Base-by-base conservation (phyloP, 176 grass and related monocot genomes). In the Rhynchospora pubera region DNA sequence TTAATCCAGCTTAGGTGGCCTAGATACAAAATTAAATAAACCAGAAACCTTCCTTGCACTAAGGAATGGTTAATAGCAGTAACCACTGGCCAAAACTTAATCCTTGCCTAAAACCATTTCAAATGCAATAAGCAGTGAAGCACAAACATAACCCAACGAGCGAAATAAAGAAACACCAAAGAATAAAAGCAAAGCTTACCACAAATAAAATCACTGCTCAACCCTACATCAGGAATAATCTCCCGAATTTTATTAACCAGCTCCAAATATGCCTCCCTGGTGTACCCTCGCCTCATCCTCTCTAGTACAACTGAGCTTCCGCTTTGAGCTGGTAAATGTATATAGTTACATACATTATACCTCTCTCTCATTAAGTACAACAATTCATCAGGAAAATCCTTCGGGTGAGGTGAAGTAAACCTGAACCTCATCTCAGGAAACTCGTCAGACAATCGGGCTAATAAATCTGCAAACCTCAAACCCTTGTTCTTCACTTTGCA, bases 181-280 rank as follows among this genome's bases (percentile, higher is more conserved):
- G 53, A 81, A 52, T 60, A 65, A 68, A 39, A 63, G 68, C 24
- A 60, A 57, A 64, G 0, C 65, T 89, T 94, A 98, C 95, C 95
- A 57, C 82, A 91, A 84, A 98, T 98, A 81, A 98, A 98, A 89
- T 98, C 92, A 85, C 95, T 94, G 34, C 95, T 98, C 85, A 98
- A 56, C 16, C 89, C 92, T 77, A 93, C 92, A 91, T 94, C 92
- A 88, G 90, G 95, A 87, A 98, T 71, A 23, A 94, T 89, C 50
- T 72, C 69, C 56, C 89, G 89, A 63, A 98, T 94, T 91, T 98
- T 98, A 18, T 86, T 86, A 62, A 98, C 95, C 82, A 98, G 89
- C 30, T 97, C 94, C 86, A 97, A 86, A 86, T 97, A 97, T 60
- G 91, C 89, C 87, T 94, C 94, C 73, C 92, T 86, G 21, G 92